Percentiles rank a stretch among this genome's conserved stretches.
phyloP scores from a whole-genome alignment of 305 asterid genomes.

The Fraxinus sp. region DNA sequence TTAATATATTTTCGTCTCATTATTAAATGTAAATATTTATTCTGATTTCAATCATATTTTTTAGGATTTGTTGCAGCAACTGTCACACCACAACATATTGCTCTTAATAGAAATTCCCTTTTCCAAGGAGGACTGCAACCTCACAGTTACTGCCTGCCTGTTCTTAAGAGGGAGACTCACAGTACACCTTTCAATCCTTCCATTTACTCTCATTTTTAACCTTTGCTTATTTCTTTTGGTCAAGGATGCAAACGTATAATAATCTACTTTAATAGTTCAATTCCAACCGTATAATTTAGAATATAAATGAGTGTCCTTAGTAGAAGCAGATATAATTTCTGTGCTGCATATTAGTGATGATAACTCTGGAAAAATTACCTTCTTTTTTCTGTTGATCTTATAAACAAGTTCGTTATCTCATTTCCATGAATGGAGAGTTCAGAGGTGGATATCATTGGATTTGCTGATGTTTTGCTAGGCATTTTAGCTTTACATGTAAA shows the following conservation, averaged over 20 bases:
- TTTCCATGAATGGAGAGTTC: not conserved
- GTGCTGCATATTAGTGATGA: not conserved
- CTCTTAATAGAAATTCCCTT: constrained; percentile 83
- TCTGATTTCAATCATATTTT: constrained; percentile 19
- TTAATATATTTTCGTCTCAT: not conserved
- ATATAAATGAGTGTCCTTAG: not conserved
- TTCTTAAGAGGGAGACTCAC: constrained; percentile 83
- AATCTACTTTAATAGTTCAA: not conserved
- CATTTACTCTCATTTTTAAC: not conserved
- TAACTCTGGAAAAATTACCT: not conserved
- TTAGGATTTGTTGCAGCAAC: constrained; percentile 75
- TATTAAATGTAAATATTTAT: not conserved
- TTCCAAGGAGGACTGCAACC: constrained; percentile 95
- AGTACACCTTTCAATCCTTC: constrained; percentile 40
- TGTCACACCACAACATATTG: constrained; percentile 63
- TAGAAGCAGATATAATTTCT: not conserved
- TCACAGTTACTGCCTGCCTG: constrained; percentile 88
- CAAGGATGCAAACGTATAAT: not conserved
- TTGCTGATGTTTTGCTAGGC: not conserved
- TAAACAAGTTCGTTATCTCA: not conserved
- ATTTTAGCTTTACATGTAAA: not conserved
- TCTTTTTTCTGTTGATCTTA: not conserved
- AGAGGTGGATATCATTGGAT: not conserved
- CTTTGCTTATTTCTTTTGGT: not conserved
- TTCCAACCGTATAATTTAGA: not conserved